Base-by-base conservation (phyloP, 2,329 filamentous ascomycete species). In the Curvularia spicifera region DNA sequence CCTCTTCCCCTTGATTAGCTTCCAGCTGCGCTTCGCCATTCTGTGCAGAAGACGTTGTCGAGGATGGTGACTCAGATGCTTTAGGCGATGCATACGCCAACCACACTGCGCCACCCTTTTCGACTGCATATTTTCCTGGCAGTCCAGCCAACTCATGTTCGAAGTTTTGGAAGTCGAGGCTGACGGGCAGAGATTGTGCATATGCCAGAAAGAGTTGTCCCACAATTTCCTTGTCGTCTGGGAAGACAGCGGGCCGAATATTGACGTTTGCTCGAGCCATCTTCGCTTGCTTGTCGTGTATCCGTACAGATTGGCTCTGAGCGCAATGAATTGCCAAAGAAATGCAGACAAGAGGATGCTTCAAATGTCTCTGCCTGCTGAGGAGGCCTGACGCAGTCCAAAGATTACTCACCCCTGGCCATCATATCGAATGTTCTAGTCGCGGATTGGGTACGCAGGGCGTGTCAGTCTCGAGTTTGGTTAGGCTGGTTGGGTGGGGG, bases 151-250 rank as follows among this genome's bases (percentile, higher is more conserved):
- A 75, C 68, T 88, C 85, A 9, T 76, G 67, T 9, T 78, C 67
- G 71, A 86, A 87, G 58, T 79, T 76, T 70, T 88, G 85, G 66
- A 85, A 88, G 10, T 79, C 77, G 35, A 87, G 82, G 63, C 85
- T 84, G 51, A 87, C 78, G 20, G 77, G 76, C 1, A 87, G 75
- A 1, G 79, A 78, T 22, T 68, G 50, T 6, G 77, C 74, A 63
- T 80, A 81, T 39, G 68, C 73, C 43, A 68, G 66, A 64, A 81
- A 81, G 22, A 81, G 71, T 15, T 50, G 42, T 12, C 53, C 62
- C 20, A 74, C 76, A 18, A 71, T 72, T 22, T 68, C 51, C 24
- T 80, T 66, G 56, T 86, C 83, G 40, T 71, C 52, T 22, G 78
- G 70, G 22, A 79, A 80, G 24, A 65, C 60, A 5, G 81, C 82